Percentiles rank a stretch among this genome's conserved stretches.
Conservation (phyloP, 768 basidiomycete species). For the Phylloporus arenicola region DNA sequence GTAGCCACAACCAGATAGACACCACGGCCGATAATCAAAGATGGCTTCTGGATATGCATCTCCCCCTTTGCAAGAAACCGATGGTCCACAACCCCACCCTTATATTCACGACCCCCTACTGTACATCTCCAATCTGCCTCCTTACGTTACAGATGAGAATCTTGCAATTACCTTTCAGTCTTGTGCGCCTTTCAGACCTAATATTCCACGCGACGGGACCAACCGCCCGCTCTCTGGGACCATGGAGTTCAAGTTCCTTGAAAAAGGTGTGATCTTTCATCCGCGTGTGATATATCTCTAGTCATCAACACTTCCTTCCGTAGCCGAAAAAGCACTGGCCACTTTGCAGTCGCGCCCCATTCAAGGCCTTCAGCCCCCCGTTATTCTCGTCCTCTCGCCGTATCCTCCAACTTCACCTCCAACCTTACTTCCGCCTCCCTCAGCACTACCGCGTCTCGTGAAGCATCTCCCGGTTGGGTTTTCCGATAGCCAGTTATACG, state of each 20-base stretch:
- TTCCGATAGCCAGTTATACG: conserved; percentile 72
- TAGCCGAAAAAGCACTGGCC: conserved; percentile 86
- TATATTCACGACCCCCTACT: conserved; percentile 81
- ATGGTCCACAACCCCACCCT: conserved; percentile 53
- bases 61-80: conserved; percentile 28
- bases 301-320: conserved; percentile 4
- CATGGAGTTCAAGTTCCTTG: conserved; percentile 79
- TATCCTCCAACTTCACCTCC: conserved; percentile 78
- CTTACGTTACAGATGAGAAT: conserved; percentile 69
- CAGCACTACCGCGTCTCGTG: conserved; percentile 72
- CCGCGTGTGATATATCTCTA: conserved; percentile 1
- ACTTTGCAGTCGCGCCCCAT: conserved; percentile 75
- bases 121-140: conserved; percentile 74
- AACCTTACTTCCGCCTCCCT: conserved; percentile 68
- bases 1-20: conserved; percentile 15
- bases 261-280: conserved; percentile 55
- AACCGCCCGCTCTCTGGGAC: conserved; percentile 56
- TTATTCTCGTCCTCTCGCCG: conserved; percentile 68
- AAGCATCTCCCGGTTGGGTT: conserved; percentile 73
- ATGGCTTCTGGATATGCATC: conserved; percentile 34
- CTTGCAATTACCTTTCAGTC: conserved; percentile 66
- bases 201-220: conserved; percentile 57
- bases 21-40: conserved; percentile 28
- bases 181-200: conserved; percentile 80
- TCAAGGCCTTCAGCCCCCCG: conserved; percentile 53